These are phyloP conservation scores for Lunularia cruciata DNA, from an alignment of 225 moss, liverwort and hornwort genomes.

Conservation along the genomic window DNA sequence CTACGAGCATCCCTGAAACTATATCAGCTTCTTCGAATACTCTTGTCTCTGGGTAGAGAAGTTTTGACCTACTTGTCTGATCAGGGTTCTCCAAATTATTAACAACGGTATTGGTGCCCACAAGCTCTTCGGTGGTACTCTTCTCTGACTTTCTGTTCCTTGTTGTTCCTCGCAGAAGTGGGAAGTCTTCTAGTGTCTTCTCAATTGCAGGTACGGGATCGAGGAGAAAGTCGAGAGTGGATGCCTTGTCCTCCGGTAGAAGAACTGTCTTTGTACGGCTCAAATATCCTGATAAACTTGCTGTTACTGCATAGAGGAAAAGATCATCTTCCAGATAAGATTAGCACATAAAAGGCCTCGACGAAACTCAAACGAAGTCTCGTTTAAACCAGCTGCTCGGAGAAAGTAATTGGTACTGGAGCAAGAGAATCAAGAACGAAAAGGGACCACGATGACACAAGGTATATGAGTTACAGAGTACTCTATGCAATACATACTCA, in stretches of 20 bases:
- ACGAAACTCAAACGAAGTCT: background rate
- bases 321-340: background rate
- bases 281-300: constrained; percentile 57
- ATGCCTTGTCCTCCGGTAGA: constrained; percentile 46
- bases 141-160: background rate
- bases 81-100: background rate
- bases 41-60: too few relatives aligned
- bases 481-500: too few relatives aligned
- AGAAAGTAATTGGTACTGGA: too few relatives aligned
- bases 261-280: constrained; percentile 49
- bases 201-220: constrained; percentile 45
- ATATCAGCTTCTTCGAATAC: background rate
- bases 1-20: too few relatives aligned
- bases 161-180: constrained; percentile 10
- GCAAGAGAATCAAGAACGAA: too few relatives aligned
- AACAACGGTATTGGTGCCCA: too few relatives aligned
- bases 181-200: constrained; percentile 5
- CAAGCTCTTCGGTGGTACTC: background rate
- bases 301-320: constrained; percentile 63
- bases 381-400: too few relatives aligned
- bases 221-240: constrained; percentile 69
- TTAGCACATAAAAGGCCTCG: background rate
- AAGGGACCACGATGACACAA: too few relatives aligned
- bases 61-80: background rate
- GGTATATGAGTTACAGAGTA: too few relatives aligned